Conservation (phyloP, 192 early-diverging fungal species). For the Glomus cerebriforme region DNA sequence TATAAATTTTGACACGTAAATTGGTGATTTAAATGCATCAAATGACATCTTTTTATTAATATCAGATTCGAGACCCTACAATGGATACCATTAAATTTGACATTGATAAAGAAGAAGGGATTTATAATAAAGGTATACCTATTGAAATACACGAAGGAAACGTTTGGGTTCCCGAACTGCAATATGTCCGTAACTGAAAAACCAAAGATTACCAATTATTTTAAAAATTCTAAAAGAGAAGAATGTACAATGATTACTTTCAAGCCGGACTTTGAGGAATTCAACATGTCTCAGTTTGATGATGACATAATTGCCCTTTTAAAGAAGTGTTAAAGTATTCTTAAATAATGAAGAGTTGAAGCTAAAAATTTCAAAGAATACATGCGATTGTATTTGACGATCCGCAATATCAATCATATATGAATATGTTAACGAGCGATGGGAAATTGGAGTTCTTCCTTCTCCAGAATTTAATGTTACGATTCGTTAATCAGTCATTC, state of each 20-base stretch:
- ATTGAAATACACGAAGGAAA: slow-evolving; percentile 92
- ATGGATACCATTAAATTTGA: slow-evolving; percentile 87
- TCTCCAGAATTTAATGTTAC: too few species aligned
- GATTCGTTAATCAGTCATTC: too few species aligned
- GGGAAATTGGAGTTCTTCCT: slow-evolving; percentile 91
- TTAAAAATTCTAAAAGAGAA: slow-evolving; percentile 64
- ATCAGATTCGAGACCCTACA: slow-evolving; percentile 79
- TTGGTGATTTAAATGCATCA: too few species aligned
- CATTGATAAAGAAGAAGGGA: slow-evolving; percentile 77
- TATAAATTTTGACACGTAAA: too few species aligned
- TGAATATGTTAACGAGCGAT: slow-evolving; percentile 77
- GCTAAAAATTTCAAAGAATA: slow-evolving; percentile 93
- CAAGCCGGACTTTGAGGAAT: slow-evolving; percentile 88
- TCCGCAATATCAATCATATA: slow-evolving; percentile 63
- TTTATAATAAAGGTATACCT: slow-evolving; percentile 93
- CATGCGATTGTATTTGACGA: slow-evolving; percentile 72
- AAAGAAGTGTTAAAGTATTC: slow-evolving; percentile 85
- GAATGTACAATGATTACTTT: slow-evolving; percentile 94
- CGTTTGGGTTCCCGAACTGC: slow-evolving; percentile 94
- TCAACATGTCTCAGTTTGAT: slow-evolving; percentile 67
- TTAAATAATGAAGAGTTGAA: slow-evolving; percentile 82
- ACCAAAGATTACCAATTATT: slow-evolving; percentile 72
- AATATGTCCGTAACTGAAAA: slow-evolving; percentile 85
- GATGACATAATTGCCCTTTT: slow-evolving; percentile 83
- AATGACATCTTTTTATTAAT: too few species aligned